Evolutionary conservation across 768 basidiomycete species (phyloP), one percentile per base, ranked within the genome.

Genomic region (Leccinum boreale): DNA sequence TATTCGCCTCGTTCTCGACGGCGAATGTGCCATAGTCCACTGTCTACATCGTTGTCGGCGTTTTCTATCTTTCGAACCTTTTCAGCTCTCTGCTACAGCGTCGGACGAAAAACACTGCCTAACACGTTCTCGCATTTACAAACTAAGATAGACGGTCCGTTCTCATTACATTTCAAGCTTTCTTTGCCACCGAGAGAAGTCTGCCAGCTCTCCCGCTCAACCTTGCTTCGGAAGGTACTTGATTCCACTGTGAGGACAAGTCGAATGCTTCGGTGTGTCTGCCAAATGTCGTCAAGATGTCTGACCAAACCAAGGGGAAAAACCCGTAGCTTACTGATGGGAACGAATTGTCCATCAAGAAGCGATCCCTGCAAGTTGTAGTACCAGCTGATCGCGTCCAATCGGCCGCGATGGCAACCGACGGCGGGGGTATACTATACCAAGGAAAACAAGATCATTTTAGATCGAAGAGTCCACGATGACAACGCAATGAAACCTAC

Each of bases 311-410:
- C 4, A 15, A 9, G 28, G 5, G 0, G 3, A 54, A 26, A 9
- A 9, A 17, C 11, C 2, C 46, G 23, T 36, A 9, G 64, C 79
- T 56, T 58, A 89, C 86, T 66, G 59, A 89, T 87, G 12, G 82
- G 75, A 28, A 85, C 73, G 54, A 89, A 87, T 15, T 67, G 57
- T 5, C 88, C 89, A 61, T 88, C 85, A 51, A 88, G 76, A 24
- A 84, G 63, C 28, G 85, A 86, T 31, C 88, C 87, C 64, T 78
- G 77, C 61, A 87, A 58, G 67, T 88, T 79, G 71, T 82, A 86
- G 67, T 86, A 87, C 77, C 79, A 88, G 48, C 77, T 78, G 54
- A 87, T 80, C 50, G 73, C 58, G 53, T 75, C 73, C 53, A 86
- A 59, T 42, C 49, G 70, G 23, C 65, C 67, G 6, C 69, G 70